Percentiles rank a stretch among this genome's conserved stretches.
phyloP scores from a whole-genome alignment of 345 rosid genomes.

The Aegle marmelos region DNA sequence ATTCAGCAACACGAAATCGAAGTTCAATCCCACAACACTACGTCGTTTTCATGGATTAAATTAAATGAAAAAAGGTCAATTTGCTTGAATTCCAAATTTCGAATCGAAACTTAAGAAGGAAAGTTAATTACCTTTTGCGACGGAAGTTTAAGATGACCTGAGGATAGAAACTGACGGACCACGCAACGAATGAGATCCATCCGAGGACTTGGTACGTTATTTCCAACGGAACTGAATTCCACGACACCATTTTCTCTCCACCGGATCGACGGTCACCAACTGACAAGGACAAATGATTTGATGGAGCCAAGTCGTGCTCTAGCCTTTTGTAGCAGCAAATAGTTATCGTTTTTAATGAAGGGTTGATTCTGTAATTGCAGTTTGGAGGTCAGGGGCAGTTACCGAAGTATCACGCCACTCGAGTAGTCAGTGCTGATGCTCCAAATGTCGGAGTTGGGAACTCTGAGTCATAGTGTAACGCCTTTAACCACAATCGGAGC shows the following conservation, averaged over 20 bases:
- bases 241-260: conserved; percentile 50
- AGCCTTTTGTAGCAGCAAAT: neutral
- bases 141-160: conserved; percentile 80
- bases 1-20: conserved; percentile 85
- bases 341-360: no score
- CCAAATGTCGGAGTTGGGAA: no score
- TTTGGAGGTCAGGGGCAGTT: no score
- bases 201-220: conserved; percentile 62
- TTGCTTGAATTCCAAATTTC: neutral
- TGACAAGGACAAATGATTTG: no score
- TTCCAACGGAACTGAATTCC: conserved; percentile 80
- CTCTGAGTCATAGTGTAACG: no score
- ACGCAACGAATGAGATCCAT: conserved; percentile 75
- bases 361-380: no score
- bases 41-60: neutral
- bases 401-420: no score
- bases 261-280: neutral
- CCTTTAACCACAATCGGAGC: no score
- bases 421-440: no score
- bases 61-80: neutral
- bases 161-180: conserved; percentile 90
- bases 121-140: conserved; percentile 44
- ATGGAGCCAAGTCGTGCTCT: neutral
- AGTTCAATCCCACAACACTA: conserved; percentile 92
- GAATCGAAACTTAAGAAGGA: neutral